Conservation (phyloP, 2,329 filamentous ascomycete species). For the Alternaria brassicae region DNA sequence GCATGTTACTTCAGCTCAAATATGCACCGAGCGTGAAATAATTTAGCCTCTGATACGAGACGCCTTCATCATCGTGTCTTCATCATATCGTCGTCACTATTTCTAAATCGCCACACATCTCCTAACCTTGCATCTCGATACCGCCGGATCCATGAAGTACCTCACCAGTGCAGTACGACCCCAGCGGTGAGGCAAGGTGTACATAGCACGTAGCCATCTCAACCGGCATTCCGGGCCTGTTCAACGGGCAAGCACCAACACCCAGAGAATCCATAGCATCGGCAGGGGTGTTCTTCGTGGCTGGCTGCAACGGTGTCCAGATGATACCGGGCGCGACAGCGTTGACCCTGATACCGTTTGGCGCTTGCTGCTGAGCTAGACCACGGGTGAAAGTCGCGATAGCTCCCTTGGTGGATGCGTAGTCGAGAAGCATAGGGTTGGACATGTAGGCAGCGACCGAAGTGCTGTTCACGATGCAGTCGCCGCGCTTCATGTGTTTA, state of each 20-base stretch:
- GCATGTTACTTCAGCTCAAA: too few species aligned
- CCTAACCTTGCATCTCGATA: constrained; percentile 30
- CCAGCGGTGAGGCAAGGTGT: constrained; percentile 25
- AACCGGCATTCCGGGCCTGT: constrained; percentile 27
- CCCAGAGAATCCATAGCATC: constrained; percentile 23
- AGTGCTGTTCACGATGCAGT: constrained; percentile 80
- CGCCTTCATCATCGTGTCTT: too few species aligned
- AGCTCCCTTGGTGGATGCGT: constrained; percentile 77
- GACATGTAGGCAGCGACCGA: constrained; percentile 82
- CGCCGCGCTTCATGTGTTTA: constrained; percentile 72
- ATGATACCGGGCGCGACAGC: constrained; percentile 71
- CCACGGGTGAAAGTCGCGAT: constrained; percentile 78
- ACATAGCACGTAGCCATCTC: constrained; percentile 31
- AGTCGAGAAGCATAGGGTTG: constrained; percentile 77
- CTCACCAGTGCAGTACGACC: constrained; percentile 30
- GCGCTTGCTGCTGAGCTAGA: constrained; percentile 73
- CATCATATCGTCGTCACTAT: not conserved
- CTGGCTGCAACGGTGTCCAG: constrained; percentile 27
- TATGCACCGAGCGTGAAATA: too few species aligned
- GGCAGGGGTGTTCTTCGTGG: constrained; percentile 20
- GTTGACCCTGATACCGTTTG: constrained; percentile 75
- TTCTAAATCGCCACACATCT: not conserved
- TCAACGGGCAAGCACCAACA: constrained; percentile 28
- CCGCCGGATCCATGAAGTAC: constrained; percentile 26
- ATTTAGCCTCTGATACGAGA: too few species aligned